Conservation (phyloP, 371 early-diverging fungal genomes). For the Mortierella sp. region DNA sequence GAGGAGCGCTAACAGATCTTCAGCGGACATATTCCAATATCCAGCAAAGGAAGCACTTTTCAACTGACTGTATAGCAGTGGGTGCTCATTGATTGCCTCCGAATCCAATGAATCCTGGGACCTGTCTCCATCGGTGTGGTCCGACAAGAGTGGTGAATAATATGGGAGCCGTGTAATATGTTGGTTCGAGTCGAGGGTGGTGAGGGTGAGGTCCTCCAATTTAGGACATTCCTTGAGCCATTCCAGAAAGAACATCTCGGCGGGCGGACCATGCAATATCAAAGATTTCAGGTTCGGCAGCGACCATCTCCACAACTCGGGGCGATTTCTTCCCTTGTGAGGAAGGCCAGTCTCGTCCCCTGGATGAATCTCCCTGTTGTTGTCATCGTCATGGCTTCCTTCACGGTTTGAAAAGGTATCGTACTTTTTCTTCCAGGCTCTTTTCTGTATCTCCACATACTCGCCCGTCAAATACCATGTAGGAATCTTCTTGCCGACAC, state of each 20-base stretch:
- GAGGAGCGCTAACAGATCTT: conserved; percentile 5
- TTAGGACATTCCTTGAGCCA: neutral
- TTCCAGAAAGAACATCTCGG: neutral
- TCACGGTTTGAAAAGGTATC: neutral
- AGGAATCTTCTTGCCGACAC: neutral
- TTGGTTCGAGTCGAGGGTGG: neutral
- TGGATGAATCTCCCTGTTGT: too few relatives aligned
- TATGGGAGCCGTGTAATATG: too few relatives aligned
- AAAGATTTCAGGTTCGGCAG: conserved; percentile 5
- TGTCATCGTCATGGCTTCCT: too few relatives aligned
- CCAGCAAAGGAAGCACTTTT: neutral
- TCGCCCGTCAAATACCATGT: neutral
- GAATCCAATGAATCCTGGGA: neutral
- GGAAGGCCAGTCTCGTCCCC: too few relatives aligned
- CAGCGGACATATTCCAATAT: conserved; percentile 8
- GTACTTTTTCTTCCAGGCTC: neutral
- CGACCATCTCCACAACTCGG: neutral
- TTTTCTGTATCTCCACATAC: neutral
- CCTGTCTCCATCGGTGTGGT: neutral
- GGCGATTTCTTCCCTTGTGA: conserved; percentile 4
- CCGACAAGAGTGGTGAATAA: too few relatives aligned
- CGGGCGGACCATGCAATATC: neutral
- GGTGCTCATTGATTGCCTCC: too few relatives aligned
- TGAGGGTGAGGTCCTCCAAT: too few relatives aligned
- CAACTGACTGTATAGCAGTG: conserved; percentile 10